Percentiles rank a stretch among this genome's conserved stretches.
These are phyloP conservation scores for Aspergillus niger DNA, from an alignment of 2,329 filamentous ascomycete genomes.

Conservation along the genomic window DNA sequence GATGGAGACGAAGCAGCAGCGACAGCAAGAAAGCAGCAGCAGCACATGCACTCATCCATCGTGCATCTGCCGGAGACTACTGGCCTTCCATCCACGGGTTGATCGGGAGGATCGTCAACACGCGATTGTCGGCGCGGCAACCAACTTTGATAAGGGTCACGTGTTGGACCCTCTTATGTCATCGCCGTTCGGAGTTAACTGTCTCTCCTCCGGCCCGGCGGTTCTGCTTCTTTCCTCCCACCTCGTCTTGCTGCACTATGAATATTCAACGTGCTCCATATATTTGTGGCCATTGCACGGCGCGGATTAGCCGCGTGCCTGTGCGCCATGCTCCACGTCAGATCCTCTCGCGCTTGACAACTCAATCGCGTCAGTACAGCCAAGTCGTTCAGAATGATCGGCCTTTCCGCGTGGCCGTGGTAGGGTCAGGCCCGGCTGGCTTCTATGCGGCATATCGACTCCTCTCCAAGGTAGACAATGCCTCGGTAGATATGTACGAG, in stretches of 20 bases:
- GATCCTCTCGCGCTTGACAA: slow-evolving; percentile 9
- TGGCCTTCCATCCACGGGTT: neutral
- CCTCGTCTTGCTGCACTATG: slow-evolving; percentile 23
- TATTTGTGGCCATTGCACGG: slow-evolving; percentile 35
- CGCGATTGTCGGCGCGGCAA: slow-evolving; percentile 25
- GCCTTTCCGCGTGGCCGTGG: slow-evolving; percentile 77
- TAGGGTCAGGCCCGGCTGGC: slow-evolving; percentile 91
- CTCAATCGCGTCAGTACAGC: slow-evolving; percentile 33
- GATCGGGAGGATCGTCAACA: slow-evolving; percentile 18
- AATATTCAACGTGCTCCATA: slow-evolving; percentile 28
- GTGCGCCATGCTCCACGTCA: slow-evolving; percentile 6
- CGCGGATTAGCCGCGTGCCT: slow-evolving; percentile 17
- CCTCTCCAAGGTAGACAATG: slow-evolving; percentile 71
- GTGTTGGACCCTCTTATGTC: slow-evolving; percentile 11
- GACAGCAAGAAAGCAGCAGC: neutral
- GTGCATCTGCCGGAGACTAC: slow-evolving; percentile 1
- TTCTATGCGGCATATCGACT: slow-evolving; percentile 92
- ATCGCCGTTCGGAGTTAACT: slow-evolving; percentile 7
- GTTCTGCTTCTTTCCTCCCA: slow-evolving; percentile 2
- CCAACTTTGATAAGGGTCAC: slow-evolving; percentile 16
- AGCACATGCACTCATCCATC: neutral
- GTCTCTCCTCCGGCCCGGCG: slow-evolving; percentile 6
- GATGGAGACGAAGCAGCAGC: neutral
- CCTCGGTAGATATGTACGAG: slow-evolving; percentile 93
- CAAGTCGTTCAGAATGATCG: slow-evolving; percentile 40